Evolutionary conservation across 768 basidiomycete species (phyloP), one percentile per base, ranked within the genome.

Genomic region (Mycena chlorophos): DNA sequence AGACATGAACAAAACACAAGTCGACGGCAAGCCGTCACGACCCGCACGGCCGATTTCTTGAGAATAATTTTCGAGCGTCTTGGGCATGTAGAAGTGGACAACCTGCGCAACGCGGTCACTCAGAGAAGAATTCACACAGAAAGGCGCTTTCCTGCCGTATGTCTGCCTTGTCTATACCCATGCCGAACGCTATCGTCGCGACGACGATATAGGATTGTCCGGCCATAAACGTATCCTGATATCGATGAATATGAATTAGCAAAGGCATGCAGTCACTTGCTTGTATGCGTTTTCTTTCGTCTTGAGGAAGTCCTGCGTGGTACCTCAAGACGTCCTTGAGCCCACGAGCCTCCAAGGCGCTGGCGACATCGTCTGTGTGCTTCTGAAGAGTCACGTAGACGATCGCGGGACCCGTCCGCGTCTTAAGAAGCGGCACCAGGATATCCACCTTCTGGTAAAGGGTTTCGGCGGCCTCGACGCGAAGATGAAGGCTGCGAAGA

Each of bases 41-140:
- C 77, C 77, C 1, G 77, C 77, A 45, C 77, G 60, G 5, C 77
- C 77, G 17, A 79, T 73, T 64, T 79, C 77, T 56, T 79, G 77
- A 27, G 71, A 73, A 52, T 76, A 78, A 56, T 74, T 73, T 61
- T 80, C 78, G 4, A 79, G 54, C 0, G 77, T 78, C 65, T 80
- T 78, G 5, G 77, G 77, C 65, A 79, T 69, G 60, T 66, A 69
- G 3, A 77, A 57, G 52, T 75, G 77, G 8, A 75, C 66, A 39
- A 79, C 74, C 70, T 76, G 55, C 8, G 3, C 2, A 17, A 6
- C 5, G 6, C 1, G 31, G 13, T 19, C 6, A 25, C 27, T 39
- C 20, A 3, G 49, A 14, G 5, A 14, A 12, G n/a, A 20, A 2
- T 22, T 8, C n/a, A n/a, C n/a, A 29, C 5, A 29, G 4, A 19